Evolutionary conservation across 2,329 filamentous ascomycete species (phyloP).

Genomic region (Reticulascus tulasneorum): DNA sequence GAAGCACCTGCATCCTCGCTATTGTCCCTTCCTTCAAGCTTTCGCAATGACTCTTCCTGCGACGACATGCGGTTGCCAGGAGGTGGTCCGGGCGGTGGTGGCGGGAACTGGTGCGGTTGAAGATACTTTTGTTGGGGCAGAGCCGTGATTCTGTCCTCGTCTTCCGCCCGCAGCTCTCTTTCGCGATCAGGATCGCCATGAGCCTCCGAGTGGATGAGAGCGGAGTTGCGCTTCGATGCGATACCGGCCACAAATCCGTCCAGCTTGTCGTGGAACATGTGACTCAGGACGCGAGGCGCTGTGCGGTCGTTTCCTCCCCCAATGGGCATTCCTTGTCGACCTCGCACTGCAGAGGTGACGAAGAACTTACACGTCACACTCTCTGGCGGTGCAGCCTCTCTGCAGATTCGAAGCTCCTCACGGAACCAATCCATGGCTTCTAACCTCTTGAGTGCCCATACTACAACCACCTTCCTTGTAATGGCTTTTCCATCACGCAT

Average conservation of each 20-base stretch:
- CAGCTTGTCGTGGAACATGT: constrained; percentile 77
- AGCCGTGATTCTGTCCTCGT: constrained; percentile 80
- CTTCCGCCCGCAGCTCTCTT: constrained; percentile 72
- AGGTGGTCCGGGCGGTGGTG: constrained; percentile 24
- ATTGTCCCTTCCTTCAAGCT: constrained; percentile 45
- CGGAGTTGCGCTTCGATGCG: constrained; percentile 80
- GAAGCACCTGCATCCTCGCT: constrained; percentile 32
- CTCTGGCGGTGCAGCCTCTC: constrained; percentile 82
- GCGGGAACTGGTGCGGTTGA: constrained; percentile 43
- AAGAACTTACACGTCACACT: constrained; percentile 93
- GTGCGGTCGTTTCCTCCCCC: constrained; percentile 31
- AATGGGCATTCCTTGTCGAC: constrained; percentile 20
- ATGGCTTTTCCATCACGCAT: constrained; percentile 95
- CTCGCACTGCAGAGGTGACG: constrained; percentile 72
- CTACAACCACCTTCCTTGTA: constrained; percentile 81
- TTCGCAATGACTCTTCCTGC: constrained; percentile 44
- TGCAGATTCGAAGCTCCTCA: constrained; percentile 87
- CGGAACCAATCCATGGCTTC: constrained; percentile 98
- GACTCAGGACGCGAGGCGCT: constrained; percentile 63
- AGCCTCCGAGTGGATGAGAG: constrained; percentile 76
- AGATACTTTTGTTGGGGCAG: constrained; percentile 67
- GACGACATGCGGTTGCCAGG: constrained; percentile 26
- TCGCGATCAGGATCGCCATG: constrained; percentile 75
- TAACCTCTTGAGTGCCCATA: constrained; percentile 89
- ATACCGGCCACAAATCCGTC: constrained; percentile 85